Conservation (phyloP, 805 yeast species). For the Wickerhamomyces queroliae region DNA sequence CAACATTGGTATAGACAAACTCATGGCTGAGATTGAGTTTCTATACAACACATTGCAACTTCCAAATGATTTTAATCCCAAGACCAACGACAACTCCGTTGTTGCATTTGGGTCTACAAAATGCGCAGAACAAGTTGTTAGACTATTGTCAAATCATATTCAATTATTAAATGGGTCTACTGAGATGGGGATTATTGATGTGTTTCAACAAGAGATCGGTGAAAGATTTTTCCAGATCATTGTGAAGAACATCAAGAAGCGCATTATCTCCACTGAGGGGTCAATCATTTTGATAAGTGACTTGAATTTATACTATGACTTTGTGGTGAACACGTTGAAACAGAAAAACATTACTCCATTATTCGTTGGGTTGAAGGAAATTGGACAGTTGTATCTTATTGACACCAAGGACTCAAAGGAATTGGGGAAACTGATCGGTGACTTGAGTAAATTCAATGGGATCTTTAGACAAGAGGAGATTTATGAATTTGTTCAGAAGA, state of each 20-base stretch:
- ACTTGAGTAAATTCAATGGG: slow-evolving; percentile 80
- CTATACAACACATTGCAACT: slow-evolving; percentile 49
- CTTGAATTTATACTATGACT: slow-evolving; percentile 71
- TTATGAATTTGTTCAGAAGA: slow-evolving; percentile 82
- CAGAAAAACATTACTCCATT: slow-evolving; percentile 69
- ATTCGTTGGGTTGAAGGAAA: slow-evolving; percentile 72
- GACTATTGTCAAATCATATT: slow-evolving; percentile 64
- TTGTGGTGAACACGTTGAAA: slow-evolving; percentile 50
- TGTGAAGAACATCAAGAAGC: slow-evolving; percentile 70
- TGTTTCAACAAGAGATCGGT: slow-evolving; percentile 91
- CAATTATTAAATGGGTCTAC: slow-evolving; percentile 73
- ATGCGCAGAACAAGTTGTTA: slow-evolving; percentile 61
- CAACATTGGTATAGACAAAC: slow-evolving; percentile 85
- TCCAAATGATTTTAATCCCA: slow-evolving; percentile 60
- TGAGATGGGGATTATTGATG: slow-evolving; percentile 83
- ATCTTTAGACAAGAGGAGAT: slow-evolving; percentile 89
- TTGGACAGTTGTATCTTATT: slow-evolving; percentile 80
- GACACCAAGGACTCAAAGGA: slow-evolving; percentile 73
- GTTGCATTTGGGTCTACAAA: slow-evolving; percentile 43
- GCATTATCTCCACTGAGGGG: slow-evolving; percentile 72
- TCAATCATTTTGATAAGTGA: slow-evolving; percentile 81
- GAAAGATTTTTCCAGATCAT: slow-evolving; percentile 74
- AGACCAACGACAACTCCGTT: slow-evolving; percentile 12
- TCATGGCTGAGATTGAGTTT: slow-evolving; percentile 74
- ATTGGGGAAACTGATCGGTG: slow-evolving; percentile 77